phyloP scores from a whole-genome alignment of 192 early-diverging fungal species.

The Coemansia sp. region DNA sequence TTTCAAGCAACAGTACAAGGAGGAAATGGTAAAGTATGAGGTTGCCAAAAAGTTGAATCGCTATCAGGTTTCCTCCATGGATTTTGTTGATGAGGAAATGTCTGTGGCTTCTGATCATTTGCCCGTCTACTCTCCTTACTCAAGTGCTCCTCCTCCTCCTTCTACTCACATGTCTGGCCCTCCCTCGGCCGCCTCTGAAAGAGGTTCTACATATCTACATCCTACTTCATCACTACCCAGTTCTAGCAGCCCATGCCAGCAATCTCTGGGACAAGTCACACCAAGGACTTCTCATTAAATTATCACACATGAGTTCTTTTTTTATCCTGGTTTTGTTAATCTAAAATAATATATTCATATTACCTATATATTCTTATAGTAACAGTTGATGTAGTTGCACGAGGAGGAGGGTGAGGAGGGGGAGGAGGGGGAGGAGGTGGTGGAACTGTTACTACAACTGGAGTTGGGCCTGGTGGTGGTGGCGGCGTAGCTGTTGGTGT shows the following conservation, averaged over 20 bases:
- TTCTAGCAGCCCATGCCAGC: neutral
- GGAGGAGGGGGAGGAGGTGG: neutral
- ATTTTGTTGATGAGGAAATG: too few species aligned
- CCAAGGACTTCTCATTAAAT: neutral
- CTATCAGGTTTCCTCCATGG: neutral
- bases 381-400: neutral
- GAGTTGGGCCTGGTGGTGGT: neutral
- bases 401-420: neutral
- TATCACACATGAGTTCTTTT: too few species aligned
- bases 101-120: neutral
- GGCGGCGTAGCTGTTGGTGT: neutral
- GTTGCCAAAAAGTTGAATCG: conserved; percentile 31
- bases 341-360: neutral
- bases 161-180: neutral
- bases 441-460: neutral
- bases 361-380: neutral
- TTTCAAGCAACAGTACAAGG: conserved; percentile 42
- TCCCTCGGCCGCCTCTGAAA: neutral
- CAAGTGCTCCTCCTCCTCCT: neutral
- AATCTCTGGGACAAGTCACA: neutral
- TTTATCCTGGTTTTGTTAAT: neutral
- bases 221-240: neutral
- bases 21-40: conserved; percentile 53
- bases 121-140: neutral
- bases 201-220: neutral